Conservation (phyloP, 2,329 filamentous ascomycete species). For the Corinectria fuckeliana region DNA sequence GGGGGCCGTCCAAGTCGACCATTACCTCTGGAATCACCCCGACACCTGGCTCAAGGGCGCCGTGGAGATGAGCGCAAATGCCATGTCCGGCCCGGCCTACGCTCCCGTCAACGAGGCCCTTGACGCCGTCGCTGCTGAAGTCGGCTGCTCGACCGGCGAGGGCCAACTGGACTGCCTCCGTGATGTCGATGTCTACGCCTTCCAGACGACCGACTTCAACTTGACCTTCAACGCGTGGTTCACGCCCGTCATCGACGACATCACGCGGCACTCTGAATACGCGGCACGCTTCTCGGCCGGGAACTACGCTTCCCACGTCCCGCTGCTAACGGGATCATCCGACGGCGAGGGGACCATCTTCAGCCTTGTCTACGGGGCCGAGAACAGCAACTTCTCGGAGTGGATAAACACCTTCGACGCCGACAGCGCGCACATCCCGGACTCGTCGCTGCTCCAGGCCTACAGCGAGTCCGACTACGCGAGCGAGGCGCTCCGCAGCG, state of each 20-base stretch:
- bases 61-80: slow-evolving; percentile 51
- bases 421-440: slow-evolving; percentile 30
- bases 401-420: slow-evolving; percentile 38
- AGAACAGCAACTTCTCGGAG: slow-evolving; percentile 37
- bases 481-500: slow-evolving; percentile 49
- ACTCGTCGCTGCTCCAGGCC: slow-evolving; percentile 19
- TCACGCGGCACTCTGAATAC: slow-evolving; percentile 45
- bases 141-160: slow-evolving; percentile 42
- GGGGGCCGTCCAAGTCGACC: slow-evolving; percentile 46
- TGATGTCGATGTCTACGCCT: slow-evolving; percentile 31
- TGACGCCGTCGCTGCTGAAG: slow-evolving; percentile 45
- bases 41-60: slow-evolving; percentile 46
- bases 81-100: slow-evolving; percentile 48
- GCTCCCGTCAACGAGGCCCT: slow-evolving; percentile 46
- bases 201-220: slow-evolving; percentile 35
- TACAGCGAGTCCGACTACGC: slow-evolving; percentile 41
- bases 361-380: slow-evolving; percentile 42
- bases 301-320: slow-evolving; percentile 43
- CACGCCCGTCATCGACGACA: slow-evolving; percentile 45
- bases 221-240: slow-evolving; percentile 51
- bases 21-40: slow-evolving; percentile 51
- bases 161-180: slow-evolving; percentile 49
- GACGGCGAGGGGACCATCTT: slow-evolving; percentile 47
- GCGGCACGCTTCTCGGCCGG: slow-evolving; percentile 25
- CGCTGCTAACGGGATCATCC: slow-evolving; percentile 45